These are phyloP conservation scores for Rachicladosporium sp. DNA, from an alignment of 2,329 filamentous ascomycete species.

Conservation along the genomic window DNA sequence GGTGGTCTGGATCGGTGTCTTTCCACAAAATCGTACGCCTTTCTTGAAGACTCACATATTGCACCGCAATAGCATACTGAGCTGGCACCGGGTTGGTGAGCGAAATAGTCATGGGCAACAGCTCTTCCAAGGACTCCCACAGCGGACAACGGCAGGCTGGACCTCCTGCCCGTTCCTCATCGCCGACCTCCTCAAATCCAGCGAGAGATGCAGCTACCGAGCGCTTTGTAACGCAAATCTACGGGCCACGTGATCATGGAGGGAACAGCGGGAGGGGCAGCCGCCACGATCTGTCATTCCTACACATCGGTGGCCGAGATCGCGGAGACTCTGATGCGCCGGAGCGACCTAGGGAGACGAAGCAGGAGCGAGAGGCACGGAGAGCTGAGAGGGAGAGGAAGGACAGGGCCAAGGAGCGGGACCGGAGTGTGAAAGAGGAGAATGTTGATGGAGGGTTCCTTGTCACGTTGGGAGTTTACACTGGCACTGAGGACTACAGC, in stretches of 20 bases:
- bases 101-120: constrained; percentile 31
- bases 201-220: constrained; percentile 11
- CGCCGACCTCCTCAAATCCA: constrained; percentile 11
- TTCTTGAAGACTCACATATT: no score
- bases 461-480: constrained; percentile 89
- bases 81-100: no score
- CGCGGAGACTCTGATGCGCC: constrained; percentile 30
- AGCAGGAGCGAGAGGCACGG: constrained; percentile 78
- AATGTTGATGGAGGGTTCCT: constrained; percentile 89
- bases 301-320: constrained; percentile 39
- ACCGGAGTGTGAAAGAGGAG: constrained; percentile 82
- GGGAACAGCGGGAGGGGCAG: constrained; percentile 32
- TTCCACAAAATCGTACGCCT: no score
- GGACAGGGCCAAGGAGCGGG: constrained; percentile 67
- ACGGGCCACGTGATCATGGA: constrained; percentile 32
- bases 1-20: no score
- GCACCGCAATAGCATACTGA: no score
- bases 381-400: constrained; percentile 70
- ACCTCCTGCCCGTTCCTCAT: constrained; percentile 13
- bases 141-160: constrained; percentile 12
- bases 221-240: constrained; percentile 24
- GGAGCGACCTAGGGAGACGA: constrained; percentile 67
- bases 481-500: constrained; percentile 83
- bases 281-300: constrained; percentile 45
- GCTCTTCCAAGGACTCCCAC: constrained; percentile 33